These are phyloP conservation scores for Cladosporium halotolerans DNA, from an alignment of 2,329 filamentous ascomycete genomes.

Conservation along the genomic window DNA sequence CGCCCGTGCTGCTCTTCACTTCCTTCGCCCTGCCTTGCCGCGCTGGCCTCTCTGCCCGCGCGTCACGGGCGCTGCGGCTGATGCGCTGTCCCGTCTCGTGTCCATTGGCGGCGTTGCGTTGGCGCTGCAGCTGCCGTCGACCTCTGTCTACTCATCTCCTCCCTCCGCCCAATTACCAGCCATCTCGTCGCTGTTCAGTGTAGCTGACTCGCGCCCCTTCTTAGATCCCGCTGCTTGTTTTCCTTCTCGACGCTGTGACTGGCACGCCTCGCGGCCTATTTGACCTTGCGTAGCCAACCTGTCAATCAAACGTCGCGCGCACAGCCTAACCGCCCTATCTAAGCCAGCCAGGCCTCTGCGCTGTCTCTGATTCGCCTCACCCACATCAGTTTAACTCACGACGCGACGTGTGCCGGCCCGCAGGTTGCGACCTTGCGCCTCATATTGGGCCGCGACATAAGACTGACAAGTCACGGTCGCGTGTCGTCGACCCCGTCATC, in stretches of 20 bases:
- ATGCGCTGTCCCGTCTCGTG: slow-evolving; percentile 13
- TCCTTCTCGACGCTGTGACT: slow-evolving; percentile 13
- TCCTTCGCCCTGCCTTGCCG: background rate
- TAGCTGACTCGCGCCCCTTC: slow-evolving; percentile 19
- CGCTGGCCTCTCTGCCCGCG: slow-evolving; percentile 4
- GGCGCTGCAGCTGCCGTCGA: slow-evolving; percentile 22
- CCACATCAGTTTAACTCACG: background rate
- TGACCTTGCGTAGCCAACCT: slow-evolving; percentile 12
- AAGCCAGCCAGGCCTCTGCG: slow-evolving; percentile 3
- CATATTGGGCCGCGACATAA: slow-evolving; percentile 10
- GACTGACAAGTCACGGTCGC: slow-evolving; percentile 11
- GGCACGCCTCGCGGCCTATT: slow-evolving; percentile 12
- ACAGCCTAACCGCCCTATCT: slow-evolving; percentile 6
- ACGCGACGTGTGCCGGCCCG: slow-evolving; percentile 8
- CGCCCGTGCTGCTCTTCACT: background rate
- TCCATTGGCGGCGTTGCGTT: slow-evolving; percentile 23
- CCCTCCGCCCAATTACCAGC: slow-evolving; percentile 23
- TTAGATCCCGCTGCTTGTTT: slow-evolving; percentile 14
- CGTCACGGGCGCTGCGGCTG: slow-evolving; percentile 10
- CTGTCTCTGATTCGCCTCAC: background rate
- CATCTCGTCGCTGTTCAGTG: slow-evolving; percentile 17
- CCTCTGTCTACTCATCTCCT: slow-evolving; percentile 15
- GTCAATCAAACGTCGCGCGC: slow-evolving; percentile 10
- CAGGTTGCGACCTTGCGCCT: slow-evolving; percentile 9
- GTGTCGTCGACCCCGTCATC: slow-evolving; percentile 4